Conservation (phyloP, 805 yeast genomes). For the Ascoidea tarda region DNA sequence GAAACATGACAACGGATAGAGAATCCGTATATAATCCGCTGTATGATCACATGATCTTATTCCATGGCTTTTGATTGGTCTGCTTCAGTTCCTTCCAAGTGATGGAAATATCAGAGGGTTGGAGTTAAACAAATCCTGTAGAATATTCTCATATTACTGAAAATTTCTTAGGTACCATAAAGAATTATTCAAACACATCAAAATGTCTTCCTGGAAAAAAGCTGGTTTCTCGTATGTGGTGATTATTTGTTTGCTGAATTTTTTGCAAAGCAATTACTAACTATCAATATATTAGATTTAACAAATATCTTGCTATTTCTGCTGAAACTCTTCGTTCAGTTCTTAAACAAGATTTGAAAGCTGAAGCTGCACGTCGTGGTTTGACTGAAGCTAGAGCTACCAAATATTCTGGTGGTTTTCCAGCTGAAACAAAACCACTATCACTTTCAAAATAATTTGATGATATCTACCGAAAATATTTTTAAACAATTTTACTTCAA, state of each 20-base stretch:
- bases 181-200: conserved; percentile 4
- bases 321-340: conserved; percentile 82
- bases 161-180: no score
- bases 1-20: no score
- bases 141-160: no score
- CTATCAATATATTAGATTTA: conserved; percentile 30
- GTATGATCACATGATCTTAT: no score
- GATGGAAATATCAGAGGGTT: no score
- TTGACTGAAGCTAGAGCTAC: conserved; percentile 60
- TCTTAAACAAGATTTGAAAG: conserved; percentile 75
- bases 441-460: conserved; percentile 9
- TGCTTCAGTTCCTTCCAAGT: no score
- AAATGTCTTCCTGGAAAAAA: conserved; percentile 48
- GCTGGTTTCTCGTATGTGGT: conserved; percentile 46
- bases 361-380: conserved; percentile 55
- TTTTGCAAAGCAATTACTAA: background rate
- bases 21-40: no score
- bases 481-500: no score
- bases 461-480: no score
- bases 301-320: conserved; percentile 82
- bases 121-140: no score
- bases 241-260: background rate
- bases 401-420: conserved; percentile 57
- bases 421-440: conserved; percentile 23
- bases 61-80: no score